Percentiles rank a stretch among this genome's conserved stretches.
These are phyloP conservation scores for Venturia effusa DNA, from an alignment of 2,329 filamentous ascomycete genomes.

Conservation along the genomic window DNA sequence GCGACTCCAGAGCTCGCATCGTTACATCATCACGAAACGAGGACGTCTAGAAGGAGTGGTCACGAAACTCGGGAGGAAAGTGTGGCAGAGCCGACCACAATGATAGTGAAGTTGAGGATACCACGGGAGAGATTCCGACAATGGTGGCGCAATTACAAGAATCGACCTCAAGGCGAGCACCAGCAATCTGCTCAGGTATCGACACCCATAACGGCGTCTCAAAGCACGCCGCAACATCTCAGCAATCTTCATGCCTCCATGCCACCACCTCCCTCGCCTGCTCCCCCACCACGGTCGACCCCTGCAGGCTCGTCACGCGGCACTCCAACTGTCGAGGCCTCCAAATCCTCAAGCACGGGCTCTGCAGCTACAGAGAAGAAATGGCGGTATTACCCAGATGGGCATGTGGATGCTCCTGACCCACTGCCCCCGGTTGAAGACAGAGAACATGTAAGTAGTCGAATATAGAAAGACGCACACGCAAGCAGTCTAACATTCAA, in stretches of 20 bases:
- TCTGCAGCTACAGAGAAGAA: constrained; percentile 21
- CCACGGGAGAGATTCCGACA: constrained; percentile 60
- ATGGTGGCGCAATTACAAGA: constrained; percentile 46
- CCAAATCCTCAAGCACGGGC: constrained; percentile 25
- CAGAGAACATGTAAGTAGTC: constrained; percentile 41
- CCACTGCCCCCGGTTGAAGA: constrained; percentile 40
- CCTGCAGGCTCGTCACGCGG: constrained; percentile 17
- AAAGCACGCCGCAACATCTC: constrained; percentile 35
- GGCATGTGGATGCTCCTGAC: constrained; percentile 55
- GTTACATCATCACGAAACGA: constrained; percentile 60
- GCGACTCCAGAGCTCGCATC: constrained; percentile 69
- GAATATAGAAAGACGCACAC: too few species aligned
- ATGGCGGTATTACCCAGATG: constrained; percentile 31
- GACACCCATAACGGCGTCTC: constrained; percentile 35
- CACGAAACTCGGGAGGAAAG: constrained; percentile 69
- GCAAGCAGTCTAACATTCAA: background rate
- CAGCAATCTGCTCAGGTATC: constrained; percentile 18
- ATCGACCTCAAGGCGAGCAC: constrained; percentile 24
- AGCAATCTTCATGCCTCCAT: constrained; percentile 25
- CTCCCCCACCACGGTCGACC: constrained; percentile 25
- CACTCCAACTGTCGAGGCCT: constrained; percentile 8
- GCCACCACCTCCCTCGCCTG: constrained; percentile 42
- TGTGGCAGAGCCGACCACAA: constrained; percentile 50
- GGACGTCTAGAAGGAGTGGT: constrained; percentile 48
- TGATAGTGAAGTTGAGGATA: constrained; percentile 68